Evolutionary conservation across 2,329 filamentous ascomycete species (phyloP).

Genomic region (Aspergillus persii): DNA sequence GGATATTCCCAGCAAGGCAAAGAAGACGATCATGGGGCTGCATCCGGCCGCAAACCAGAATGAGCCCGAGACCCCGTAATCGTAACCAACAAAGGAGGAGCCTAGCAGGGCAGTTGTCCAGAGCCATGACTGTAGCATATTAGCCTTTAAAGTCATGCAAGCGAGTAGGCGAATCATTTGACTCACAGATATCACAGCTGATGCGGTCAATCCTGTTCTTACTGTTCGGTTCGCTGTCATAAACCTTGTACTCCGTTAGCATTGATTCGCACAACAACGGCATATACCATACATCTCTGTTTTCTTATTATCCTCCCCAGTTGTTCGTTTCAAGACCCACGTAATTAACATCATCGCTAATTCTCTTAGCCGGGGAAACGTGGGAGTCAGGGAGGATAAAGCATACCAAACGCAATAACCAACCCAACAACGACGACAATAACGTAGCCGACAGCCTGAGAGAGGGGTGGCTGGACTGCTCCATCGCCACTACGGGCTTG

Average conservation of each 20-base stretch:
- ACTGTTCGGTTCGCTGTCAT: slow-evolving; percentile 55
- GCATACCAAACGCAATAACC: slow-evolving; percentile 40
- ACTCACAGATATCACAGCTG: slow-evolving; percentile 51
- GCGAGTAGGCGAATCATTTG: neutral
- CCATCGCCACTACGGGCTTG: slow-evolving; percentile 16
- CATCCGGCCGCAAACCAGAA: slow-evolving; percentile 60
- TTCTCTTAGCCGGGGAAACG: neutral
- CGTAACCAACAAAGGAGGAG: slow-evolving; percentile 52
- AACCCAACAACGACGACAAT: slow-evolving; percentile 44
- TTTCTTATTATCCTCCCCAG: slow-evolving; percentile 52
- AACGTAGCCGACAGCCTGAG: slow-evolving; percentile 43
- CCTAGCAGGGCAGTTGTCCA: slow-evolving; percentile 55
- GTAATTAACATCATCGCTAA: slow-evolving; percentile 51
- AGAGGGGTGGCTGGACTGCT: slow-evolving; percentile 32
- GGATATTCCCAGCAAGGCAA: slow-evolving; percentile 51
- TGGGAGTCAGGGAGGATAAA: neutral
- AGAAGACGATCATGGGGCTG: slow-evolving; percentile 57
- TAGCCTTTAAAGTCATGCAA: neutral
- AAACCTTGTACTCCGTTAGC: slow-evolving; percentile 35
- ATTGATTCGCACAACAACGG: neutral
- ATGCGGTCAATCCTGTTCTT: slow-evolving; percentile 52
- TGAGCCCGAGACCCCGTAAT: slow-evolving; percentile 54
- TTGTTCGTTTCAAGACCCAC: slow-evolving; percentile 47
- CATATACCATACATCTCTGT: slow-evolving; percentile 47
- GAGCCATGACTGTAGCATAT: slow-evolving; percentile 45